Evolutionary conservation across 139 green algal species (phyloP).

Genomic region (Trebouxia sp.): DNA sequence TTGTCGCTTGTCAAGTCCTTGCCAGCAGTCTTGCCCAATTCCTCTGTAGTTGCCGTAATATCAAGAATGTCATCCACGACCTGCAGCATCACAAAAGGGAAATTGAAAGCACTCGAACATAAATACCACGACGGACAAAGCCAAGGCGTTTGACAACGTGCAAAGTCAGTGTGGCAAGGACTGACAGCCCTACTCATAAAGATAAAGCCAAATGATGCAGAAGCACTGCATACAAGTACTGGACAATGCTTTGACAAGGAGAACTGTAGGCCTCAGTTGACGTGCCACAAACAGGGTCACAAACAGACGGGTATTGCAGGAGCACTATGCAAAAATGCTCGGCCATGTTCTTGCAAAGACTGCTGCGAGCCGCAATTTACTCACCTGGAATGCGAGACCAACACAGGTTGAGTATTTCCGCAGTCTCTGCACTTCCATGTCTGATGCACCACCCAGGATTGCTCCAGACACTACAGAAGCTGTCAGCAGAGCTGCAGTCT

Average conservation of each 20-base stretch:
- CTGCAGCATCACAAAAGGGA: no score
- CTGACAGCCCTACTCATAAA: no score
- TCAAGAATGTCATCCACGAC: slow-evolving; percentile 99
- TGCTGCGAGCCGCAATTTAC: neutral
- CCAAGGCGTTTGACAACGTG: no score
- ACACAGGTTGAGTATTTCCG: slow-evolving; percentile 92
- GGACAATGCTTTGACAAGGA: neutral
- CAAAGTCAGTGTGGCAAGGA: no score
- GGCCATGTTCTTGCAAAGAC: no score
- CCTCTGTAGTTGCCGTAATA: slow-evolving; percentile 88
- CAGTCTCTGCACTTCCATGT: slow-evolving; percentile 88
- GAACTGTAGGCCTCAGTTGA: no score
- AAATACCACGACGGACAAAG: no score
- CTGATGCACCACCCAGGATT: slow-evolving; percentile 79
- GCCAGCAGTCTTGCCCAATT: slow-evolving; percentile 97
- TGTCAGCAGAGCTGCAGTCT: slow-evolving; percentile 97
- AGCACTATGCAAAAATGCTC: no score
- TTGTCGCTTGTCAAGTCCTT: slow-evolving; percentile 96
- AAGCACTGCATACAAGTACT: neutral
- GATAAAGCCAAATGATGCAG: no score
- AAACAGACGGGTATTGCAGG: no score
- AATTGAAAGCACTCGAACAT: no score
- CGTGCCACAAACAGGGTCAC: no score
- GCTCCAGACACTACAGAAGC: slow-evolving; percentile 89
- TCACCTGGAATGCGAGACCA: slow-evolving; percentile 97